These are phyloP conservation scores for Spathaspora sp. DNA, from an alignment of 805 yeast genomes.

Conservation along the genomic window DNA sequence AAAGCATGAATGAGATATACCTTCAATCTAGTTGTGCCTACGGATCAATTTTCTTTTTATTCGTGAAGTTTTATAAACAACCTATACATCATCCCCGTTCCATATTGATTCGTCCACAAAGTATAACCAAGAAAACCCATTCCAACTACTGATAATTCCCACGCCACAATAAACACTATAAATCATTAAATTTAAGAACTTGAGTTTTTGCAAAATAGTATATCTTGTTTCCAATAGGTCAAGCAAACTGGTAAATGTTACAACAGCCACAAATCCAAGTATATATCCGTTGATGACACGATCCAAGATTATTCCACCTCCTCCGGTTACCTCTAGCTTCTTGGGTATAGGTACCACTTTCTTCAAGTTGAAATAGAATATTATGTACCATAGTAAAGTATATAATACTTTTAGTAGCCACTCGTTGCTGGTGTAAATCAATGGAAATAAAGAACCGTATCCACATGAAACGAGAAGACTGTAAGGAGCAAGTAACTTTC, in stretches of 20 bases:
- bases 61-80: background rate
- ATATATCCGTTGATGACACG: constrained; percentile 65
- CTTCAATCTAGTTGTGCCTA: too few relatives aligned
- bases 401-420: constrained; percentile 71
- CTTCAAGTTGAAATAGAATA: constrained; percentile 68
- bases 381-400: constrained; percentile 82
- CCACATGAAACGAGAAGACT: constrained; percentile 75
- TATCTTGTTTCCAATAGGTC: constrained; percentile 56
- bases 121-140: constrained; percentile 84
- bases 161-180: constrained; percentile 82
- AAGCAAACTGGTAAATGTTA: constrained; percentile 38
- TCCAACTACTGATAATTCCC: constrained; percentile 85
- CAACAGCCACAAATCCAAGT: constrained; percentile 63
- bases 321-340: constrained; percentile 14
- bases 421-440: constrained; percentile 76
- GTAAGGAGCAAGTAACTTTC: constrained; percentile 68
- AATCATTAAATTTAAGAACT: constrained; percentile 76
- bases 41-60: too few relatives aligned
- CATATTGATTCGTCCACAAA: constrained; percentile 70
- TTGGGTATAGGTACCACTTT: constrained; percentile 63
- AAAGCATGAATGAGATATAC: too few relatives aligned
- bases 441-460: constrained; percentile 83
- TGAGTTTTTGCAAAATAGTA: constrained; percentile 52
- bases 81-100: constrained; percentile 4
- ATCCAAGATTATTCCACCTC: constrained; percentile 48